phyloP scores from a whole-genome alignment of 768 basidiomycete genomes.

The Tubosaeta brunneosetosa region DNA sequence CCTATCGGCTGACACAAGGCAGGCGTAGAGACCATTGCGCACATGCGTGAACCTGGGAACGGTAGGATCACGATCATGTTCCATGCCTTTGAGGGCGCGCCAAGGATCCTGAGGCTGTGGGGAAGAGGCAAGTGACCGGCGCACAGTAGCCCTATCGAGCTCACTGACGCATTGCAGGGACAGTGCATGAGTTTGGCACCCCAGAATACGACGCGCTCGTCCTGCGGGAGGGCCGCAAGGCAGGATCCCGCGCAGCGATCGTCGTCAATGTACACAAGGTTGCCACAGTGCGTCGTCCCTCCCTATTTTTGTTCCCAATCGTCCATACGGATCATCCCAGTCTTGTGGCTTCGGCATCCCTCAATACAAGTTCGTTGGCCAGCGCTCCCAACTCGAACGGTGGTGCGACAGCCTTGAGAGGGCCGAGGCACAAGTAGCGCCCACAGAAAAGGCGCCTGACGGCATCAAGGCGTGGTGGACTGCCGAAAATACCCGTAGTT shows the following conservation, averaged over 20 bases:
- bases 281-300: conserved; percentile 35
- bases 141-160: background rate
- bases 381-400: conserved; percentile 50
- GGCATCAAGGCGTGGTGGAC: conserved; percentile 58
- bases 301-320: background rate
- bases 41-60: conserved; percentile 53
- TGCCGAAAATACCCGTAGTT: conserved; percentile 43
- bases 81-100: conserved; percentile 55
- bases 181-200: conserved; percentile 58
- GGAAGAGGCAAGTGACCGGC: conserved; percentile 41
- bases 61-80: conserved; percentile 60
- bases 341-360: conserved; percentile 67
- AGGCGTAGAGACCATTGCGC: conserved; percentile 58
- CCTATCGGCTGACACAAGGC: background rate
- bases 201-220: conserved; percentile 55
- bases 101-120: conserved; percentile 55
- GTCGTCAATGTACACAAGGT: conserved; percentile 60
- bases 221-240: conserved; percentile 40
- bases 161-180: conserved; percentile 34
- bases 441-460: conserved; percentile 25
- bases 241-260: conserved; percentile 59
- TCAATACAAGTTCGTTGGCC: conserved; percentile 50
- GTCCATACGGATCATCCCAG: conserved; percentile 30
- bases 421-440: conserved; percentile 30
- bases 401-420: conserved; percentile 43